Evolutionary conservation across 768 basidiomycete genomes (phyloP).

Genomic region (Russula foetens): DNA sequence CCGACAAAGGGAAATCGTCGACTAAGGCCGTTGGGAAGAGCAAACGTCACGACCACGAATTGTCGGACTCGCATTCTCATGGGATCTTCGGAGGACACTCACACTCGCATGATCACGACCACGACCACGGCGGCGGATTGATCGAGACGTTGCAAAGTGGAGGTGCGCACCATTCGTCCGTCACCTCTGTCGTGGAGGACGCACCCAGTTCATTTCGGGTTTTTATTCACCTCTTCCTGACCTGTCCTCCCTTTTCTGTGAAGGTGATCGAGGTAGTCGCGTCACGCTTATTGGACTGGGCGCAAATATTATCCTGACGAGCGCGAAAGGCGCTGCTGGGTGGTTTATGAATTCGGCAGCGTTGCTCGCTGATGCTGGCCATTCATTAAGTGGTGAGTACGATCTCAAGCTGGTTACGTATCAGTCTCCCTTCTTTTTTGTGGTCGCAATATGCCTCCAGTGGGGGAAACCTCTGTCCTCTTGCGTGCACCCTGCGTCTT

Average conservation of each 20-base stretch:
- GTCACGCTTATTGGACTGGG: slow-evolving; percentile 82
- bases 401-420: background rate
- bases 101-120: slow-evolving; percentile 7
- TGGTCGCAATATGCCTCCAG: too few species aligned
- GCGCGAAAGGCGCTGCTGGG: slow-evolving; percentile 80
- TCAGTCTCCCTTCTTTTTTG: background rate
- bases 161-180: slow-evolving; percentile 8
- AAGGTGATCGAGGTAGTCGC: slow-evolving; percentile 73
- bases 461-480: background rate
- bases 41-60: background rate
- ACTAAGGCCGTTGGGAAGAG: background rate
- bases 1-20: background rate
- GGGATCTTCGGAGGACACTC: slow-evolving; percentile 18
- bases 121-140: slow-evolving; percentile 12
- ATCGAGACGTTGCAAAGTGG: slow-evolving; percentile 16
- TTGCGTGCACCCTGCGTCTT: background rate
- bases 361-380: slow-evolving; percentile 88
- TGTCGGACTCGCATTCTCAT: slow-evolving; percentile 10
- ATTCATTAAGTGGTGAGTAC: slow-evolving; percentile 73
- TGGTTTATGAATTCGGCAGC: slow-evolving; percentile 87
- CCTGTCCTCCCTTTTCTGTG: background rate
- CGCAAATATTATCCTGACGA: slow-evolving; percentile 75
- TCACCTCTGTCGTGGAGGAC: background rate
- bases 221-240: too few species aligned
- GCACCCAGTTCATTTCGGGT: background rate